Base-by-base conservation (phyloP, 1,139 yeast species). In the Zygosaccharomyces sapae region DNA sequence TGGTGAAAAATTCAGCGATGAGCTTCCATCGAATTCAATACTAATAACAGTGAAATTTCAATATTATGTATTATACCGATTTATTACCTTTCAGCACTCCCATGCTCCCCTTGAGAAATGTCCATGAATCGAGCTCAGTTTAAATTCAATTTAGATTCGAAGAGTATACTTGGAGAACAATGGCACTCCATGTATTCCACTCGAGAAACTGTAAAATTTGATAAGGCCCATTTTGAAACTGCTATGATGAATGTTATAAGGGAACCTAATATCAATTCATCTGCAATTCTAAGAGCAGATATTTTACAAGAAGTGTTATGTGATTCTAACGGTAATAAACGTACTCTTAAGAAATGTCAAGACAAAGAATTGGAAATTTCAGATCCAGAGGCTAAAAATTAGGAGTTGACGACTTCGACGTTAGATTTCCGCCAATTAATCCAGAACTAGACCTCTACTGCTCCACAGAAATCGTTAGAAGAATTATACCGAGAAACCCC, bases 181-280 rank as follows among this genome's bases (percentile, higher is more conserved):
- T 87, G 96, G 96, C 75, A 76, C 7, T 79, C 84, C 0, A 65
- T 83, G 24, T 72, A 65, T 50, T 52, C 58, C n/a, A 58, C 69
- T 1, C 55, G 56, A 8, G 55, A 55, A 13, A 52, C 55, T 1
- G 69, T 68, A 1, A 61, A 61, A 6, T 75, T 73, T 54, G 59
- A 60, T 10, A 62, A 72, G 2, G 62, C 63, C 4, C 86, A 88
- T 68, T 89, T 83, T 61, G 81, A 80, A 49, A 69, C 71, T 8
- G 96, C 96, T 4, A 85, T 88, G 92, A 66, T 78, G 39, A 86
- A 89, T 65, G 73, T 90, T 53, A 84, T 90, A 47, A 75, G 77
- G 51, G 89, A 88, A 53, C 97, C 97, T 10, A 87, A 90, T 64
- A 85, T 90, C 66, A 90, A 90, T 66, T 90, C 97, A 6, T 86